Conservation (phyloP, 2,329 filamentous ascomycete genomes). For the Epichloe festucae region DNA sequence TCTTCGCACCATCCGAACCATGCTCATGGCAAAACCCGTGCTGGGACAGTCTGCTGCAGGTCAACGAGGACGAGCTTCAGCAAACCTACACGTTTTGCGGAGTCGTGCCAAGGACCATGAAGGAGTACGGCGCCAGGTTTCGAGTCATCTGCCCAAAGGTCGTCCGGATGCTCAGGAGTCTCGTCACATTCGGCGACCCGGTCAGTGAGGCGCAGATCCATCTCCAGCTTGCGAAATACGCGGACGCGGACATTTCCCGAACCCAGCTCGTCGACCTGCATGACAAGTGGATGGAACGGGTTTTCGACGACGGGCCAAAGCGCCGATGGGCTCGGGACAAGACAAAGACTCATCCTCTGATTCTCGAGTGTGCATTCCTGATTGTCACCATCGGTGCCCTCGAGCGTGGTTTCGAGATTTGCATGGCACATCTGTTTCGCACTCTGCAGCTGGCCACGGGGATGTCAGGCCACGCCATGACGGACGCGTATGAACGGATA, state of each 20-base stretch:
- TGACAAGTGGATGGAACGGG: background rate
- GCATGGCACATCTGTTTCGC: background rate
- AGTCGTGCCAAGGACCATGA: constrained; percentile 11
- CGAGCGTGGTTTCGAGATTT: background rate
- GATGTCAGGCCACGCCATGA: background rate
- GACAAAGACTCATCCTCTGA: background rate
- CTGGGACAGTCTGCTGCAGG: background rate
- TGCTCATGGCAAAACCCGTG: background rate
- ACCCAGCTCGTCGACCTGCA: background rate
- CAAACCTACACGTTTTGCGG: constrained; percentile 10
- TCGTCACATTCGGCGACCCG: constrained; percentile 7
- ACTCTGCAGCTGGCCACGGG: constrained; percentile 3
- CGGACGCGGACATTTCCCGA: background rate
- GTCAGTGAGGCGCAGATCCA: background rate
- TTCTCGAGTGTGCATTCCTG: constrained; percentile 9
- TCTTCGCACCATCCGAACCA: background rate
- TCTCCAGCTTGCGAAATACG: background rate
- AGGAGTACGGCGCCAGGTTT: constrained; percentile 10
- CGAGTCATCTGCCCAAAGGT: constrained; percentile 5
- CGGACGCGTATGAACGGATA: background rate
- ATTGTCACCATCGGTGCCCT: background rate
- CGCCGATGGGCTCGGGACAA: background rate
- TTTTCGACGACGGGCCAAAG: background rate
- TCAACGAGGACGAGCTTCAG: background rate
- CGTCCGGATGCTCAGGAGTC: constrained; percentile 7